Evolutionary conservation across 2,329 filamentous ascomycete genomes (phyloP), one percentile per base, ranked within the genome.

Genomic region (Penicillium sclerotiorum): DNA sequence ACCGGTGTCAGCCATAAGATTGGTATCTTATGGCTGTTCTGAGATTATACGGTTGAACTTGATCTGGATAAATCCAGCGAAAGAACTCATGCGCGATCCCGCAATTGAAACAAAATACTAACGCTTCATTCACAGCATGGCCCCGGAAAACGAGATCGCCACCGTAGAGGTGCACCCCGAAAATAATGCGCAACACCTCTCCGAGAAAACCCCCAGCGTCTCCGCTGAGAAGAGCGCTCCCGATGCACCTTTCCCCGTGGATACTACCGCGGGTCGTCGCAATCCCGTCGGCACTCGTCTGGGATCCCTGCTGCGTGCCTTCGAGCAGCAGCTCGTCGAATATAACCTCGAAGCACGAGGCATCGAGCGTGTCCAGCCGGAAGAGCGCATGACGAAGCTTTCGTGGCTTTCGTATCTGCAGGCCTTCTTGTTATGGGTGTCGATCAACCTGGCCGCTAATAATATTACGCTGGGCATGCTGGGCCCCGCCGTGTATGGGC

Each of bases 381-480:
- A 79, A 45, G 80, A 85, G 59, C 78, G 82, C 15, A 78, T 82
- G 56, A 74, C 76, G 50, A 74, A 75, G 40, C 62, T 80, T 43
- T 71, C 72, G 15, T 72, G 74, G 56, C 56, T 80, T n/a, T 78
- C 79, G 25, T 82, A 82, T 61, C 68, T 77, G 30, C 81, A 85
- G 63, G 77, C 81, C 18, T 77, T 76, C 15, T 65, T 83, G 39
- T 68, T 86, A 41, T 86, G 83, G 83, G 77, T 84, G 53, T 82
- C 79, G 8, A 78, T 85, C 64, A 86, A 86, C 59, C 70, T 85
- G 8, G 80, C 81, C 2, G 80, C 83, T 21, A 84, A 85, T 67
- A 85, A 86, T 56, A 78, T 86, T 37, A 84, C 82, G 0, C 72
- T 86, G n/a, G 83, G 81, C 1, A 83, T 85, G 77, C 74, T 86